phyloP scores from a whole-genome alignment of 2,329 filamentous ascomycete genomes.

The Diaporthe vexans region DNA sequence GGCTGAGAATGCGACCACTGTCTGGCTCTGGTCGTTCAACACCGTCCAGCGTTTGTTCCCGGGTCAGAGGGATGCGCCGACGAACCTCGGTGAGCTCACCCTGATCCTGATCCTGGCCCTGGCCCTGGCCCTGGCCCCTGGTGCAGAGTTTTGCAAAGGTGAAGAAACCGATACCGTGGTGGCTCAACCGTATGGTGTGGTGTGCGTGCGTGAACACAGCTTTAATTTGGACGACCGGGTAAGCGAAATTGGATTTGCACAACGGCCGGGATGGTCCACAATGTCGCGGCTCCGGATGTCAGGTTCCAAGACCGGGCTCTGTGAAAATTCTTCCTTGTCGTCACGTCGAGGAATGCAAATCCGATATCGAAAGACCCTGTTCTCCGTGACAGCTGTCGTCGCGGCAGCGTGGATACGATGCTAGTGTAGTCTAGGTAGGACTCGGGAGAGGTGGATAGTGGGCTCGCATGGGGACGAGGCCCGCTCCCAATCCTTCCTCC shows the following conservation, averaged over 20 bases:
- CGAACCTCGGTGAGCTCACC: constrained; percentile 28
- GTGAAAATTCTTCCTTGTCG: constrained; percentile 40
- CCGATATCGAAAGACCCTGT: constrained; percentile 35
- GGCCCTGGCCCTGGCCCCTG: constrained; percentile 19
- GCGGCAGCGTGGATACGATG: constrained; percentile 25
- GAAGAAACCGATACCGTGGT: constrained; percentile 1
- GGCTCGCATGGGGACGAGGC: constrained; percentile 16
- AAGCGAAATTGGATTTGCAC: constrained; percentile 42
- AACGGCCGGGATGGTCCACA: constrained; percentile 35
- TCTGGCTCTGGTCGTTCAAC: not conserved
- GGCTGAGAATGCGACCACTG: constrained; percentile 1
- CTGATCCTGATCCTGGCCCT: constrained; percentile 19
- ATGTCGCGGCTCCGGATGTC: constrained; percentile 36
- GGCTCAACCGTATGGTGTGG: not conserved
- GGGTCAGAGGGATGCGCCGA: constrained; percentile 17
- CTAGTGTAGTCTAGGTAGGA: constrained; percentile 1
- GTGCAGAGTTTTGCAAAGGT: constrained; percentile 36
- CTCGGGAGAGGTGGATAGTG: constrained; percentile 35
- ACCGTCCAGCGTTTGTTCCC: not conserved
- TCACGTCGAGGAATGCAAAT: constrained; percentile 34
- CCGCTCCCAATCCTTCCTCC: constrained; percentile 35
- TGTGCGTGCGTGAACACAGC: constrained; percentile 26
- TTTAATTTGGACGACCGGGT: constrained; percentile 35
- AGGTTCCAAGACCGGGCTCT: constrained; percentile 34
- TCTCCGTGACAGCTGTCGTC: constrained; percentile 11